Percentiles rank a stretch among this genome's conserved stretches.
These are phyloP conservation scores for Rhodosporidiobolus sp. DNA, from an alignment of 768 basidiomycete species.

Conservation along the genomic window DNA sequence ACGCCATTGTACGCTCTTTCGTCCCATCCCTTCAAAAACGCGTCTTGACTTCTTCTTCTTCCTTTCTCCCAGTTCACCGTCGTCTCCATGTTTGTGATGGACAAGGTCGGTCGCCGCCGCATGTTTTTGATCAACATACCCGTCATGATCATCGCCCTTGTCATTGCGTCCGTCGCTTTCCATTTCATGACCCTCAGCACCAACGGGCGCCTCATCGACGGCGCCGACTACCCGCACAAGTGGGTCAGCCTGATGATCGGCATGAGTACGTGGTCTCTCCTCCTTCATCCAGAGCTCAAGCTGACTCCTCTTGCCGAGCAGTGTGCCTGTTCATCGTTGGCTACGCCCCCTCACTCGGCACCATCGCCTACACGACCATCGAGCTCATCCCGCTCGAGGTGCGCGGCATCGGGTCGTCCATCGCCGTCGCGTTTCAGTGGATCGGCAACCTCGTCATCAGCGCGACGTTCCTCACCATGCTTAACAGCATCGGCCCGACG, in stretches of 20 bases:
- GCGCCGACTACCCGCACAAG: conserved; percentile 10
- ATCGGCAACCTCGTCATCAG: conserved; percentile 68
- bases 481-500: conserved; percentile 51
- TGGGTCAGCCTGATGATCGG: conserved; percentile 67
- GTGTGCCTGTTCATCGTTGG: conserved; percentile 48
- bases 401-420: conserved; percentile 69
- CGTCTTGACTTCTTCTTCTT: too few relatives aligned
- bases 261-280: conserved; percentile 61
- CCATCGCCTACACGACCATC: conserved; percentile 71
- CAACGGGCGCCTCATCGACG: conserved; percentile 2
- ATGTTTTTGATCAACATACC: conserved; percentile 12
- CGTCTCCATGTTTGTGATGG: conserved; percentile 13
- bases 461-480: conserved; percentile 71
- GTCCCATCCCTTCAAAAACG: neutral
- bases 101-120: conserved; percentile 6
- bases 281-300: conserved; percentile 55
- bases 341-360: conserved; percentile 80
- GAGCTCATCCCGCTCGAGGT: conserved; percentile 57
- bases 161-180: conserved; percentile 74
- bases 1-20: neutral
- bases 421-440: conserved; percentile 73
- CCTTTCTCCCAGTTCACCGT: conserved; percentile 4
- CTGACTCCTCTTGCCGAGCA: neutral
- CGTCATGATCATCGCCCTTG: conserved; percentile 50
- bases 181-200: conserved; percentile 65